Conservation (phyloP, 306 rosid species). For the Herpetospermum pedunculosum region DNA sequence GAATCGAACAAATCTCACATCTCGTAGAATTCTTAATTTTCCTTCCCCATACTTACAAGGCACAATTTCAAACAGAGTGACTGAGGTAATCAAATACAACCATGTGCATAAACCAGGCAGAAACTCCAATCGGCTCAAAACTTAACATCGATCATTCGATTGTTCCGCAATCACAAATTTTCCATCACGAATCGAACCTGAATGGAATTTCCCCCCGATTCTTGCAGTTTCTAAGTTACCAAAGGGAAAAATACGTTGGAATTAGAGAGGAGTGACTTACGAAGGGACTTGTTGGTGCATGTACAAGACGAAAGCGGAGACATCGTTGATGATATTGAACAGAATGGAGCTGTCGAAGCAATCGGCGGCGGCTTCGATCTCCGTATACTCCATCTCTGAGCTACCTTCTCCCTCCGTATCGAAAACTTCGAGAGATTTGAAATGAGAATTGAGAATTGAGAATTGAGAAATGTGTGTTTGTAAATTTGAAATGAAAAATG, state of each 20-base stretch:
- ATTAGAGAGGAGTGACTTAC: slow-evolving; percentile 26
- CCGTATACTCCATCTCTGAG: slow-evolving; percentile 21
- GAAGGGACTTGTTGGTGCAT: slow-evolving; percentile 94
- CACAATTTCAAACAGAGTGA: background rate
- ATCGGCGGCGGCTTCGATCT: slow-evolving; percentile 30
- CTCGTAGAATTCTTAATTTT: background rate
- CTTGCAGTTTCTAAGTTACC: slow-evolving; percentile 9
- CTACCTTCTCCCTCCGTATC: slow-evolving; percentile 9
- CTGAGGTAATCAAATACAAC: background rate
- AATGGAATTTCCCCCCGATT: background rate
- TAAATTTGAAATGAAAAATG: background rate
- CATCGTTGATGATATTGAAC: slow-evolving; percentile 60
- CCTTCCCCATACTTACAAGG: background rate
- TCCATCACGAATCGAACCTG: background rate
- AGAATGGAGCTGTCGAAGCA: slow-evolving; percentile 35
- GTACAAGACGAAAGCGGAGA: slow-evolving; percentile 55
- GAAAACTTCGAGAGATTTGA: background rate
- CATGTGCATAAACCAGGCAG: background rate
- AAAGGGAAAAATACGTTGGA: background rate
- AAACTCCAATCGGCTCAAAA: background rate
- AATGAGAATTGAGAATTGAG: background rate
- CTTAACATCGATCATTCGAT: background rate
- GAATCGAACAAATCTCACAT: background rate
- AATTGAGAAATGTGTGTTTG: background rate
- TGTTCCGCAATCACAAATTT: background rate